A percentile compares a stretch with the other conserved stretches of the same genome.
Evolutionary conservation across 73 alveolate genomes (phyloP).

Genomic region (Durusdinium trenchii): DNA sequence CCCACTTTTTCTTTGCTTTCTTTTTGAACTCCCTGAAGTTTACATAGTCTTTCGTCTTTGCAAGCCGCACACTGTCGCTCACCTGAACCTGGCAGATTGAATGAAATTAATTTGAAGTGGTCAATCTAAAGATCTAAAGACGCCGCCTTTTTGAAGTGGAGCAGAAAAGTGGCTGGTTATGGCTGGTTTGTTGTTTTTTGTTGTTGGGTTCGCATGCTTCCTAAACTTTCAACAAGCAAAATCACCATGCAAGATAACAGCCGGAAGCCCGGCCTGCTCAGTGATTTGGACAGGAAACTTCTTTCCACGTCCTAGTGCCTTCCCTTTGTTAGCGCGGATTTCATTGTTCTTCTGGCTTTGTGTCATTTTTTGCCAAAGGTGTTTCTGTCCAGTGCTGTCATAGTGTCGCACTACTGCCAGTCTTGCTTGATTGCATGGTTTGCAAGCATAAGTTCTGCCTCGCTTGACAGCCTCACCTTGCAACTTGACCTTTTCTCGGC

Average conservation of each 20-base stretch:
- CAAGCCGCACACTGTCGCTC: background rate
- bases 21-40: background rate
- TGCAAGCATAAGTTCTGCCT: background rate
- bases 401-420: background rate
- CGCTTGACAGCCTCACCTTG: too few relatives aligned
- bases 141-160: background rate
- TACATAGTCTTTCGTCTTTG: background rate
- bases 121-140: background rate
- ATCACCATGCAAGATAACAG: background rate
- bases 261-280: background rate
- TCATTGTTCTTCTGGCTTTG: background rate
- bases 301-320: conserved; percentile 21
- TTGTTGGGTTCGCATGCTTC: background rate
- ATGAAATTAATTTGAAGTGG: background rate
- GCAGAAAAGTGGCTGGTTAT: background rate
- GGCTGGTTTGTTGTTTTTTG: background rate
- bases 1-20: background rate
- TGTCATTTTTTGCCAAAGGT: background rate
- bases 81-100: background rate
- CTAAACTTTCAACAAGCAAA: background rate
- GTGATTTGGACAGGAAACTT: background rate
- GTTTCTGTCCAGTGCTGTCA: background rate
- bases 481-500: too few relatives aligned
- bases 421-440: background rate
- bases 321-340: background rate